phyloP scores from a whole-genome alignment of 2,329 filamentous ascomycete species.

The Aspergillus hortae region DNA sequence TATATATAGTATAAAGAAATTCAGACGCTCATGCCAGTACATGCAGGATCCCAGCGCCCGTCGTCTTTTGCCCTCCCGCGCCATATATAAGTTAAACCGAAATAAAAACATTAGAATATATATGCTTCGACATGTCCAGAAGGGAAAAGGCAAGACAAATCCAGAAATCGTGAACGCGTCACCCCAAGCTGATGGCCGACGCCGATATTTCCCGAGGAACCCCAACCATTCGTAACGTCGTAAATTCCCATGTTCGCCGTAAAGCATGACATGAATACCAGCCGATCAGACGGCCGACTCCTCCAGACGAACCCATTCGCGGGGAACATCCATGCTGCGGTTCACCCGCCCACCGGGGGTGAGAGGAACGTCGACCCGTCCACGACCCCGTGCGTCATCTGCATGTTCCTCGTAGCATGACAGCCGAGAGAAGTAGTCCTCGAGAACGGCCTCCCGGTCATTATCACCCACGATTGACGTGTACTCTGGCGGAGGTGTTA shows the following conservation, averaged over 20 bases:
- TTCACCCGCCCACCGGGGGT: slow-evolving; percentile 61
- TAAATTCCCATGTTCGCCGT: neutral
- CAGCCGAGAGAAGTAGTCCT: slow-evolving; percentile 82
- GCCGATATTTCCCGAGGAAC: neutral
- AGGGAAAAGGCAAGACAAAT: neutral
- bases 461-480: slow-evolving; percentile 69
- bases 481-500: slow-evolving; percentile 83
- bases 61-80: too few species aligned
- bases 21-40: too few species aligned
- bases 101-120: neutral
- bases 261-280: neutral
- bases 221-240: neutral
- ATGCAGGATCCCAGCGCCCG: too few species aligned
- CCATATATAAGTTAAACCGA: neutral
- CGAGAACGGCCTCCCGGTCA: slow-evolving; percentile 65
- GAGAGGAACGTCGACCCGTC: slow-evolving; percentile 55
- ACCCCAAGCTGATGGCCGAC: neutral
- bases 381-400: slow-evolving; percentile 47
- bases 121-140: neutral
- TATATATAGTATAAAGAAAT: too few species aligned
- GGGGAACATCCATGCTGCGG: slow-evolving; percentile 61
- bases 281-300: slow-evolving; percentile 19
- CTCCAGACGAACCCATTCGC: slow-evolving; percentile 50
- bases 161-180: neutral
- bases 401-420: slow-evolving; percentile 63